Percentiles rank a stretch among this genome's conserved stretches.
Conservation (phyloP, 768 basidiomycete species). For the Suillus subaureus region DNA sequence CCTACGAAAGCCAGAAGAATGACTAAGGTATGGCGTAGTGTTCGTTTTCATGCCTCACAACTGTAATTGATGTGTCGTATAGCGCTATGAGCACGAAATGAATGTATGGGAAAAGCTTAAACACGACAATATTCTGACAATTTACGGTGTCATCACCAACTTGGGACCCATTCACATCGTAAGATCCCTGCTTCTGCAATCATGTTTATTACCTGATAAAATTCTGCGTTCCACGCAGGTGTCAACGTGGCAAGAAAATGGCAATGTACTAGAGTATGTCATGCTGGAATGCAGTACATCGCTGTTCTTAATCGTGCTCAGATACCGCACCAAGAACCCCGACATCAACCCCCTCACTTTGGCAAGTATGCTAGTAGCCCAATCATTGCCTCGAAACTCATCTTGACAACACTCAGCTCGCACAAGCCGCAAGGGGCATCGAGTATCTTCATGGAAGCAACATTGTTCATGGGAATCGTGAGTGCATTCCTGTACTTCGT, state of each 20-base stretch:
- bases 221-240: constrained; percentile 38
- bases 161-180: constrained; percentile 56
- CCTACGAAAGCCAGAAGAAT: constrained; percentile 45
- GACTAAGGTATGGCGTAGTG: constrained; percentile 18
- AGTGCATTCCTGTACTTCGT: constrained; percentile 25
- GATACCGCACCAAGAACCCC: constrained; percentile 42
- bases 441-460: constrained; percentile 55
- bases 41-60: neutral
- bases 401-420: constrained; percentile 37
- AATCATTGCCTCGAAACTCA: neutral
- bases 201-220: neutral
- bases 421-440: constrained; percentile 57
- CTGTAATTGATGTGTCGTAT: neutral
- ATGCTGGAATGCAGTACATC: constrained; percentile 5
- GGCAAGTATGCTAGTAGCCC: constrained; percentile 32
- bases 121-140: constrained; percentile 47
- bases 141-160: constrained; percentile 59
- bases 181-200: constrained; percentile 13
- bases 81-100: constrained; percentile 64
- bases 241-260: constrained; percentile 64
- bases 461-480: constrained; percentile 64
- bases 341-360: constrained; percentile 43
- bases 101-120: constrained; percentile 53
- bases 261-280: constrained; percentile 54
- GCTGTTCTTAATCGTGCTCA: constrained; percentile 19